A percentile compares a stretch with the other conserved stretches of the same genome.
These are phyloP conservation scores for Colletotrichum orchidophilum DNA, from an alignment of 2,329 filamentous ascomycete genomes.

Conservation along the genomic window DNA sequence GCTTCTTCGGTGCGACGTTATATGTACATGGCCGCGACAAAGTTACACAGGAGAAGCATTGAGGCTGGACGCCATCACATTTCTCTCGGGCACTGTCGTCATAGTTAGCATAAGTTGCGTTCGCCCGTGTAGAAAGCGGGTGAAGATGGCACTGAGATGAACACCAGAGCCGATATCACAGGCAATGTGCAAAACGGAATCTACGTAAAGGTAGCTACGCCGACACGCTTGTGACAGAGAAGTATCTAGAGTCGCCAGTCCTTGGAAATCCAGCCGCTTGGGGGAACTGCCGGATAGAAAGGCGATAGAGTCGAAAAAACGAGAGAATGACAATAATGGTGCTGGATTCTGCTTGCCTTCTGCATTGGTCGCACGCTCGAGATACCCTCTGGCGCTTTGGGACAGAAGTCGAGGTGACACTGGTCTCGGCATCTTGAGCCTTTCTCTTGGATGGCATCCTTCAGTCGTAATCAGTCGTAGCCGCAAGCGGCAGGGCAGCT, in stretches of 20 bases:
- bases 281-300: neutral
- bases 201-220: neutral
- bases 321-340: neutral
- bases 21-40: conserved; percentile 76
- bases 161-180: neutral
- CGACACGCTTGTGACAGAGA: neutral
- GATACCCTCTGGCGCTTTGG: conserved; percentile 72
- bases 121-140: neutral
- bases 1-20: conserved; percentile 77
- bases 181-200: neutral
- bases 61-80: conserved; percentile 75
- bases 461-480: conserved; percentile 30
- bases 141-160: neutral
- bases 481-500: conserved; percentile 27
- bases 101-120: neutral
- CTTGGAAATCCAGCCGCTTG: neutral
- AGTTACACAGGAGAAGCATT: conserved; percentile 72
- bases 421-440: conserved; percentile 39
- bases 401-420: conserved; percentile 37
- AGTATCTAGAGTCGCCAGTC: neutral
- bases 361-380: conserved; percentile 75
- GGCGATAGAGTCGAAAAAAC: neutral
- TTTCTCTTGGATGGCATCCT: conserved; percentile 53
- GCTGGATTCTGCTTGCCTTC: conserved; percentile 43
- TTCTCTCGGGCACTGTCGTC: conserved; percentile 68